Conservation (phyloP, 2,329 filamentous ascomycete species). For the Monilinia aucupariae region DNA sequence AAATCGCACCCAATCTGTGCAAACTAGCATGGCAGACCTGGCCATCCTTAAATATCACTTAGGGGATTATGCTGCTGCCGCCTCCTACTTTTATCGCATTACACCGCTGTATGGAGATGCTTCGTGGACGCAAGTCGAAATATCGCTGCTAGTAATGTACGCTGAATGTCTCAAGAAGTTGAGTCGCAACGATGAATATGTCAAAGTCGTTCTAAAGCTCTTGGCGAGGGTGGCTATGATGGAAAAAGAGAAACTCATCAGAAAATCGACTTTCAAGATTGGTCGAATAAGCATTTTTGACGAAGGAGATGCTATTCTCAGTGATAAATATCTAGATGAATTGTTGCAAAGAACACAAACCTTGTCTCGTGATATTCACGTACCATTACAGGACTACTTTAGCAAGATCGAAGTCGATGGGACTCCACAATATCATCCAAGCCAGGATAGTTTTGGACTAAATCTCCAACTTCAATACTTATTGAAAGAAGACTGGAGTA, state of each 20-base stretch:
- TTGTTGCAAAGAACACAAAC: conserved; percentile 31
- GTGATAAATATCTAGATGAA: conserved; percentile 32
- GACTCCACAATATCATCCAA: conserved; percentile 61
- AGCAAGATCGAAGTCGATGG: conserved; percentile 61
- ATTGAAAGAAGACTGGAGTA: conserved; percentile 61
- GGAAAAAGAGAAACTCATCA: conserved; percentile 45
- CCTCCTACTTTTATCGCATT: conserved; percentile 71
- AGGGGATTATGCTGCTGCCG: conserved; percentile 67
- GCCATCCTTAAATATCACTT: conserved; percentile 77
- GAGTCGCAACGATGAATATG: conserved; percentile 71
- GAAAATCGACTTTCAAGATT: conserved; percentile 32
- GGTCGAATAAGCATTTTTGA: conserved; percentile 16
- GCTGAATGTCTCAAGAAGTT: conserved; percentile 74
- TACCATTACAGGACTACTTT: conserved; percentile 71
- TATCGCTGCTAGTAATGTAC: conserved; percentile 82
- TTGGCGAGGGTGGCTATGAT: conserved; percentile 59
- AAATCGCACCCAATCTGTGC: conserved; percentile 69
- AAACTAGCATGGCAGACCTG: conserved; percentile 75
- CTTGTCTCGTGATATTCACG: conserved; percentile 56
- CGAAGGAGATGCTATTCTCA: conserved; percentile 22
- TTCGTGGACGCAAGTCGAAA: conserved; percentile 73
- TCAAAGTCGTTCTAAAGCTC: conserved; percentile 68
- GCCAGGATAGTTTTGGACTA: conserved; percentile 70
- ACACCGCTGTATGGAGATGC: conserved; percentile 73
- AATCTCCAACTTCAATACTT: conserved; percentile 65